Evolutionary conservation across 106 monocot genomes (phyloP), one percentile per base, ranked within the genome.

Genomic region (Xerophyta viscosa): DNA sequence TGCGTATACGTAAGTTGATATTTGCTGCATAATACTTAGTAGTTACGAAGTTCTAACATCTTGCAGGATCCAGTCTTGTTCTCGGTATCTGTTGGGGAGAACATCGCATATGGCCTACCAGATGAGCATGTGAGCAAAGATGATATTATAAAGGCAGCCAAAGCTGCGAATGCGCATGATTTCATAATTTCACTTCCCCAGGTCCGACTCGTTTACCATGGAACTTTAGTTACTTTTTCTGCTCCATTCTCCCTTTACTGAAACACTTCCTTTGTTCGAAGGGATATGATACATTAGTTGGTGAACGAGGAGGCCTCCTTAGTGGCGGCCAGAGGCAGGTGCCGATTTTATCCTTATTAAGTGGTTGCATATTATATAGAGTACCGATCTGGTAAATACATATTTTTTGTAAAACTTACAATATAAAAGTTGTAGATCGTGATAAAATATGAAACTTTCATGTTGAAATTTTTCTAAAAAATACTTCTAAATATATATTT

Each of bases 141-240:
- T 37, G 96, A 88, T 41, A 77, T 98, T 45, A 74, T 98, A 37
- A 82, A 89, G 66, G 96, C 96, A 58, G 89, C 96, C 60, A 98
- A 98, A 72, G 96, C 96, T 48, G 96, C 96, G 25, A 98, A 98
- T 74, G 96, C 96, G 68, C 89, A 98, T 66, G 96, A 98, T 19
- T 98, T 98, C 66, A 85, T 98, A 21, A 68, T 98, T 44, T 77
- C 89, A 46, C 82, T 98, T 54, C 96, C 96, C 58, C 89, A 98
- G 96, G 96, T 94, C 33, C 11, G 11, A 11, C 33, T 6, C 11
- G 33, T 6, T 33, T 11, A 33, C 11, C n/a, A n/a, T n/a, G n/a
- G n/a, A n/a, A 33, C 11, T 33, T 33, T 33, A 5, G 5, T 5
- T 33, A 6, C 7, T 6, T 6, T 5, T 33, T 33, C 7, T 33